Conservation (phyloP, 768 basidiomycete genomes). For the Hydnomerulius pinastri region DNA sequence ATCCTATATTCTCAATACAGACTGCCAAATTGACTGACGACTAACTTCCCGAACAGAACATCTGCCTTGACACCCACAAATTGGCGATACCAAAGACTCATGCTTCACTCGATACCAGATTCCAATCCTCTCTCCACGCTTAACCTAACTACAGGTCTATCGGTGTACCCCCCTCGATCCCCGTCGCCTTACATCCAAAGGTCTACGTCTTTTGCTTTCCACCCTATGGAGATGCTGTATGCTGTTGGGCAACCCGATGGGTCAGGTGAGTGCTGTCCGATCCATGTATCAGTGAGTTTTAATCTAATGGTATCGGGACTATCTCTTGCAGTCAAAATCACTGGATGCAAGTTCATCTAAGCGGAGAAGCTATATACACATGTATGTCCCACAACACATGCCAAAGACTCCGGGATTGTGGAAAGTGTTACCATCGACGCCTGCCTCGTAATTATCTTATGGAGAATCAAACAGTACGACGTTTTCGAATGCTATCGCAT, state of each 20-base stretch:
- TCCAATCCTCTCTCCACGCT: conserved; percentile 43
- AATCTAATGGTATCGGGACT: conserved; percentile 11
- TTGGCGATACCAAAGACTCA: conserved; percentile 67
- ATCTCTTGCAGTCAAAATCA: conserved; percentile 48
- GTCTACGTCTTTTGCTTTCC: conserved; percentile 70
- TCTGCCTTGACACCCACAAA: conserved; percentile 60
- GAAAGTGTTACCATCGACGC: background rate
- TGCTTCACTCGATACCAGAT: conserved; percentile 56
- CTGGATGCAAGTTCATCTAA: conserved; percentile 54
- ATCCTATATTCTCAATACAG: background rate
- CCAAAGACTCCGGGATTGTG: background rate
- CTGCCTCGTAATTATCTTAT: conserved; percentile 13
- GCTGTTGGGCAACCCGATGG: conserved; percentile 76
- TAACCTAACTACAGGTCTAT: conserved; percentile 55
- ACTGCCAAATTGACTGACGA: conserved; percentile 5
- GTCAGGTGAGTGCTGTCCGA: conserved; percentile 37
- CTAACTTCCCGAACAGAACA: conserved; percentile 38
- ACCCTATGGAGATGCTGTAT: conserved; percentile 85
- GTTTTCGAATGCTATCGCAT: conserved; percentile 8
- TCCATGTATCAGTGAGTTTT: background rate
- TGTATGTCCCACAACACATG: too few species aligned
- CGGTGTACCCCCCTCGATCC: conserved; percentile 53
- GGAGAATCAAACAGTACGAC: conserved; percentile 9
- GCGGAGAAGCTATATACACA: too few species aligned
- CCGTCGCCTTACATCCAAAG: conserved; percentile 64